Evolutionary conservation across 2,329 filamentous ascomycete genomes (phyloP), one percentile per base, ranked within the genome.

Genomic region (Phoma sp.): DNA sequence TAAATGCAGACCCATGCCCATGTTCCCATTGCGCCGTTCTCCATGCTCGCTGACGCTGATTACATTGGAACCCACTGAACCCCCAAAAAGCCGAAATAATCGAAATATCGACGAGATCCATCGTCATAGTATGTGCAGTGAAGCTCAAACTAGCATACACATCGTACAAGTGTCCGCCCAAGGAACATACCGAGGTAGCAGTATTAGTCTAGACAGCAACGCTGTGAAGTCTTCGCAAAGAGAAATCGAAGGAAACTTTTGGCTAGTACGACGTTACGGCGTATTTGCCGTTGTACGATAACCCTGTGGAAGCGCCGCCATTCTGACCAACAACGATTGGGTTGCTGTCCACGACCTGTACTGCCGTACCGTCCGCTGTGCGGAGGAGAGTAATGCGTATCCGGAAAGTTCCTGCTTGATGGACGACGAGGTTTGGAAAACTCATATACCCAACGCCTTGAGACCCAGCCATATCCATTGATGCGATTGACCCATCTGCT

Each of bases 351-450:
- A 74, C 66, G 18, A 66, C 50, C 37, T 73, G 69, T 13, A 75
- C 63, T 13, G 67, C 64, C 5, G 65, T 46, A 8, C 68, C 71
- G 13, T 67, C 61, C 22, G 63, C 47, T 24, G 67, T 70, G 36
- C 68, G 67, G n/a, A 74, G 62, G 24, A 75, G 60, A 3, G 72
- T 74, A 55, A 75, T 69, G 43, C 72, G 67, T 62, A 75, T 72
- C 27, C 69, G 67, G 55, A 70, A 75, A 13, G 66, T 73, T 37
- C 72, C 73, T 35, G 68, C 63, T 55, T 74, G 71, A 14, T 70
- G 67, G 38, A 75, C 72, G 40, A 61, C 51, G 32, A 75, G 72
- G 14, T 70, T 69, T 25, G 72, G 67, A 48, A 75, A 75, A 52
- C 65, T 66, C 63, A 75, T 72, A 51, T 74, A 74, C 24, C 73